Evolutionary conservation across 2,329 filamentous ascomycete species (phyloP), one percentile per base, ranked within the genome.

Genomic region (Westerdykella ornata): DNA sequence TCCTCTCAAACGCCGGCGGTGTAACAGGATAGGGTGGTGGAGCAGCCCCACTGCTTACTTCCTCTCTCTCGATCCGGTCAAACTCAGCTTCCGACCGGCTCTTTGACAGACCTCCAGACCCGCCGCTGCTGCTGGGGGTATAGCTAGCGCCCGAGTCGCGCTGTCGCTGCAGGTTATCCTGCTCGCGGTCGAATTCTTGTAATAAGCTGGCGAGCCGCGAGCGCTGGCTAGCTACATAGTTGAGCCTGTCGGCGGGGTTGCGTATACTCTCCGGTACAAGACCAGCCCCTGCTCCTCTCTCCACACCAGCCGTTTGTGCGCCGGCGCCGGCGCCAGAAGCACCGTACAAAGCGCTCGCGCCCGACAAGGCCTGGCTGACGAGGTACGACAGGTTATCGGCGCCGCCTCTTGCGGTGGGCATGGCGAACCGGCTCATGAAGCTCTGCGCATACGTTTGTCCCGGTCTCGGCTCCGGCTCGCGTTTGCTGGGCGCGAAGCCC

Each of bases 21-120:
- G 62, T 65, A 16, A 53, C 46, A 4, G 62, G 62, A 45, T 63
- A 65, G 5, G 60, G 60, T 9, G 60, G 69, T 54, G 71, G 22
- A 7, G n/a, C n/a, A 70, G 72, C 35, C 13, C 26, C 54, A 78
- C 77, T 57, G 78, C 81, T 18, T 70, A 70, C 75, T 59, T 89
- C 84, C 26, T 82, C 65, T 20, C 59, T 80, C 47, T 92, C 85
- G 52, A 94, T 86, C 62, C 87, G 85, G 59, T 94, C 88, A 59
- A 96, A 96, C 54, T 94, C 90, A 15, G 78, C 79, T 61, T 95
- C 88, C 63, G 86, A 94, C 49, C 81, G 81, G 59, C 85, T 90
- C 69, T 90, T 90, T 54, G 79, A 83, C 55, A 94, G 68, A 3
- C 72, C 79, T 46, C 63, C 57, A 7, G 22, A 26, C 22, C 37